Base-by-base conservation (phyloP, 2,329 filamentous ascomycete species). In the Alternaria tenuissima region DNA sequence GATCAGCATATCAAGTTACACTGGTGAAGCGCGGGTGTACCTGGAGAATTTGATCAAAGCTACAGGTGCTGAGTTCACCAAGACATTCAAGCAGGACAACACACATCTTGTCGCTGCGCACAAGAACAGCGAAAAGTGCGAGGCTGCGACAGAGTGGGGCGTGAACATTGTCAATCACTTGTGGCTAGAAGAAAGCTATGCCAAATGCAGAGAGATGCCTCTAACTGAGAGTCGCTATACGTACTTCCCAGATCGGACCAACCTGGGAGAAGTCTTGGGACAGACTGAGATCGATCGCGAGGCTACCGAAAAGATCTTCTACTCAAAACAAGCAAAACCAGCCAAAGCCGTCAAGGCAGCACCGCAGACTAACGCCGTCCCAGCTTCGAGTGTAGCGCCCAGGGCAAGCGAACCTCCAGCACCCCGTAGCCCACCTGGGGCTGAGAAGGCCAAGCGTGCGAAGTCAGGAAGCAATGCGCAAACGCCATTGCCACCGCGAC, bases 111-210 rank as follows among this genome's bases (percentile, higher is more conserved):
- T 99, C 71, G 97, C 94, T 0, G 95, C 95, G 5, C 91, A 96
- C 69, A 88, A 90, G 59, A 88, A 88, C 57, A 96, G 94, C 73
- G 95, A 98, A 75, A 99, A 99, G 79, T 97, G 92, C 76, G 89
- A 91, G 38, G 95, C 95, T 1, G 95, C 95, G 0, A 87, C 88
- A 62, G 95, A 98, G 79, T 99, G 95, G 95, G 90, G 91, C 54
- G 89, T 98, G 55, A 83, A 93, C 57, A 90, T 97, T 70, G 83
- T 97, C 70, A 99, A 98, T 76, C 95, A 99, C 76, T 84, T 99
- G 1, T 99, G 95, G 95, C 86, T 99, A 46, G 95, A 99, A 78
- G 95, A 99, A 74, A 96, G 93, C 78, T 99, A 98, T 74, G 93
- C 94, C 2, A 93, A 91, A 75, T 97, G 93, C 81, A 86, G 91